Base-by-base conservation (phyloP, 192 early-diverging fungal genomes). In the Podila minutissima region DNA sequence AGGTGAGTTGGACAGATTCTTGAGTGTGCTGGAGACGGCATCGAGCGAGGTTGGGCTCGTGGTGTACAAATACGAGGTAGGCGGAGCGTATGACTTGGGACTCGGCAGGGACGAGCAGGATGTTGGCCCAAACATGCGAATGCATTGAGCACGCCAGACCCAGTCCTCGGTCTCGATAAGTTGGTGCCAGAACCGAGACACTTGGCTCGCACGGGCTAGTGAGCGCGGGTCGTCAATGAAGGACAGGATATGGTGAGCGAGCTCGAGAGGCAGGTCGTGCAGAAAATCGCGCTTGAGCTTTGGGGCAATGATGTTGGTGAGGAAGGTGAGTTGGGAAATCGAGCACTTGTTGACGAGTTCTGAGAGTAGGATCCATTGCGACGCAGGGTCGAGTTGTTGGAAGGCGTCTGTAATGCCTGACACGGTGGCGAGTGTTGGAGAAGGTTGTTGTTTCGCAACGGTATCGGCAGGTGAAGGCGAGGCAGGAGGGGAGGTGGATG, bases 221-320 rank as follows among this genome's bases (percentile, higher is more conserved):
- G 94, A 89, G 62, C 89, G 81, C 46, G 89, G 90, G 64, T 96
- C 86, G 68, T 97, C 96, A 65, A 99, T 89, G 72, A 94, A 95
- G 59, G 89, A 86, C 29, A 99, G 89, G 71, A 98, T 92, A 66
- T 95, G 92, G 51, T 94, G 89, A 17, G 91, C 83, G 31, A 93
- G 87, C 67, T 96, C 93, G 24, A 87, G 64, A n/a, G 94, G 94
- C 66, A 96, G 76, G 22, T 91, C 89, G 61, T 88, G 92, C 19
- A 99, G 64, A 83, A 98, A 98, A 84, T 99, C 97, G 72, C 95
- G 89, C 71, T 97, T 95, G 57, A 98, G 88, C 24, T 83, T 82
- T 50, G 89, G 89, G 2, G 89, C 84, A 71, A 90, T 90, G 22
- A 84, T 72, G 57, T 77, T 83, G 55, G 81, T 77, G 3, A 90